A percentile compares a stretch with the other conserved stretches of the same genome.
These are phyloP conservation scores for Blastocladiella britannica DNA, from an alignment of 192 early-diverging fungal genomes.

Conservation along the genomic window DNA sequence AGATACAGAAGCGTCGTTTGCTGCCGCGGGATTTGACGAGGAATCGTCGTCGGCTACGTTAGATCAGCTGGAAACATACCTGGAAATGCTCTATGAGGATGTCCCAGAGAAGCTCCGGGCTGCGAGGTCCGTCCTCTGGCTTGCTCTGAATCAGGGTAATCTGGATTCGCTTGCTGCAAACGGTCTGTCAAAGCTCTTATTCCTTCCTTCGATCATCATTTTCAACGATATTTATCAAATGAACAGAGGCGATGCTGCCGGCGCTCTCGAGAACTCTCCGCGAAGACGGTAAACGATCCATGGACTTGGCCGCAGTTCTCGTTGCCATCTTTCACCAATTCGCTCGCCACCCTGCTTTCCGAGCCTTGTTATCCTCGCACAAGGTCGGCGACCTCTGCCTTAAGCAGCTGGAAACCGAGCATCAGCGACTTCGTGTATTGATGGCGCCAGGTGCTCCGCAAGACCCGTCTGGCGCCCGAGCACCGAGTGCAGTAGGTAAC, in stretches of 20 bases:
- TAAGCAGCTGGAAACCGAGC: constrained; percentile 22
- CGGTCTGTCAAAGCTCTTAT: background rate
- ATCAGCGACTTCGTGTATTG: too few relatives aligned
- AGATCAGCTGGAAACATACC: constrained; percentile 4
- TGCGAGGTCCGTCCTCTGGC: background rate
- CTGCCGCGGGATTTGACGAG: background rate
- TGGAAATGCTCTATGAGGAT: constrained; percentile 7
- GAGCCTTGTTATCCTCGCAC: constrained; percentile 26
- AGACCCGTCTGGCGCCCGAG: too few relatives aligned
- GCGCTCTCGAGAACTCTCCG: constrained; percentile 31
- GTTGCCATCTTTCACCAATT: constrained; percentile 34
- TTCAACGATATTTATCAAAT: background rate
- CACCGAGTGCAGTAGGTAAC: too few relatives aligned
- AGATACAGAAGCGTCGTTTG: background rate
- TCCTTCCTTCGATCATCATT: background rate
- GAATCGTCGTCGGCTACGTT: background rate
- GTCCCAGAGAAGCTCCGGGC: constrained; percentile 4
- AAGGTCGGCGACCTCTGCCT: constrained; percentile 41
- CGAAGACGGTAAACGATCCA: constrained; percentile 26
- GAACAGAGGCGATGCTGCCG: constrained; percentile 11
- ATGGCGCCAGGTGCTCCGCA: too few relatives aligned
- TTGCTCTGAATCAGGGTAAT: background rate
- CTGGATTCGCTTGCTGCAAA: background rate
- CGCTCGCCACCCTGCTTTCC: constrained; percentile 29
- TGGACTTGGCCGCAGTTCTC: constrained; percentile 33